These are phyloP conservation scores for Pulveroboletus sp. DNA, from an alignment of 768 basidiomycete genomes.

Conservation along the genomic window DNA sequence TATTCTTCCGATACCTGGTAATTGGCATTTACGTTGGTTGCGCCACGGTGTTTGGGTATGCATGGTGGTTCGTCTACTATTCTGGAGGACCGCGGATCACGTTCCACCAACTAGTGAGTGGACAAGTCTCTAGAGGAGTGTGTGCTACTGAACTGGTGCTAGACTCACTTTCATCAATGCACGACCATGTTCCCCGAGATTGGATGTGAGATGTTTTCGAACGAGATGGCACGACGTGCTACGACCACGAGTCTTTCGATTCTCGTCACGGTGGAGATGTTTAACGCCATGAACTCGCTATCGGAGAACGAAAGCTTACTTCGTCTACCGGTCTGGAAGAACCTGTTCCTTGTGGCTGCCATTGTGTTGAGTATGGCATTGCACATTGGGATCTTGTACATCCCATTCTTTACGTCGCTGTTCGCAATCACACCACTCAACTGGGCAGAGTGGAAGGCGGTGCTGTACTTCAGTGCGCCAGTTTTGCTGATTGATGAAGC, in stretches of 20 bases:
- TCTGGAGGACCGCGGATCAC: slow-evolving; percentile 86
- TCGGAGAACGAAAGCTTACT: slow-evolving; percentile 96
- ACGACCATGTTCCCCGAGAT: slow-evolving; percentile 77
- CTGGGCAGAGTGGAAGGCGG: slow-evolving; percentile 93
- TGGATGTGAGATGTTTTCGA: slow-evolving; percentile 94
- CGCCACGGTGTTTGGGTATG: slow-evolving; percentile 95
- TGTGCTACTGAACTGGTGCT: slow-evolving; percentile 4
- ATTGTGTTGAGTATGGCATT: slow-evolving; percentile 88
- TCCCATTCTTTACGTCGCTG: slow-evolving; percentile 88
- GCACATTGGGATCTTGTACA: slow-evolving; percentile 93
- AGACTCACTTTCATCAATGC: slow-evolving; percentile 98
- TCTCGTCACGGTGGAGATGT: slow-evolving; percentile 94
- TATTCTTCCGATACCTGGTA: slow-evolving; percentile 94
- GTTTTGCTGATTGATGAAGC: slow-evolving; percentile 88
- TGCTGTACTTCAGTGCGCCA: slow-evolving; percentile 80
- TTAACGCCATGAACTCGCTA: slow-evolving; percentile 96
- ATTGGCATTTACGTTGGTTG: slow-evolving; percentile 91
- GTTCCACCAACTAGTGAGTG: slow-evolving; percentile 84
- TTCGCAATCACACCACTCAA: slow-evolving; percentile 94
- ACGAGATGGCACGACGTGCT: slow-evolving; percentile 77
- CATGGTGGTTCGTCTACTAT: slow-evolving; percentile 99
- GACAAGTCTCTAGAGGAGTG: not conserved
- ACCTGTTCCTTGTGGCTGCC: slow-evolving; percentile 86
- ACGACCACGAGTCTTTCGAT: slow-evolving; percentile 97
- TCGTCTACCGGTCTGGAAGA: slow-evolving; percentile 88